Conservation (phyloP, 164 flowering plant species). For the Macadamia tetraphylla region DNA sequence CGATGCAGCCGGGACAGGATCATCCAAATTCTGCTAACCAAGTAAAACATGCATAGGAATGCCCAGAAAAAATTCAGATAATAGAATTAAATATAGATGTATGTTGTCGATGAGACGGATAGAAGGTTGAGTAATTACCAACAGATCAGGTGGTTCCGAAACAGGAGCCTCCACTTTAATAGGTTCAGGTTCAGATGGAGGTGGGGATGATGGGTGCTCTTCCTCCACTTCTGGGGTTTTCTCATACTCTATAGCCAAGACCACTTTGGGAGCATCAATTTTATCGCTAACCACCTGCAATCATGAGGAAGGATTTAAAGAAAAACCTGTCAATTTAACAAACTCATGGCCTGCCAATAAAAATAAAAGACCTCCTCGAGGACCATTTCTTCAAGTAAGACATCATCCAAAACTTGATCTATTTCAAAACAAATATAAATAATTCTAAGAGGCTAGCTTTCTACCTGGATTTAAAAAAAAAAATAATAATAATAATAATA, state of each 20-base stretch:
- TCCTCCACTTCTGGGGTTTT: conserved; percentile 54
- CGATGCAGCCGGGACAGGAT: conserved; percentile 61
- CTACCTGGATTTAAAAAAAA: too few species aligned
- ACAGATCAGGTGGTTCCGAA: conserved; percentile 62
- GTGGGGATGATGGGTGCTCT: conserved; percentile 41
- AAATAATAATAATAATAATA: too few species aligned
- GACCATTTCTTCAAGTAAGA: too few species aligned
- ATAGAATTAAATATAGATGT: too few species aligned
- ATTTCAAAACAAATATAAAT: too few species aligned
- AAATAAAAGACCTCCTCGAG: neutral
- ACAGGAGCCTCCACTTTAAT: conserved; percentile 57
- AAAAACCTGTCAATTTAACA: neutral
- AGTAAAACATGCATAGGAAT: conserved; percentile 6
- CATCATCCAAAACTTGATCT: too few species aligned
- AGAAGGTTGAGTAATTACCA: conserved; percentile 46
- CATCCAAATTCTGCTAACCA: conserved; percentile 56
- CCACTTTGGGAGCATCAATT: conserved; percentile 53
- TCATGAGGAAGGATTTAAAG: conserved; percentile 8
- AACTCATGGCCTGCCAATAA: neutral
- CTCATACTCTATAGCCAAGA: conserved; percentile 74
- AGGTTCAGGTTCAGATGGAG: conserved; percentile 61
- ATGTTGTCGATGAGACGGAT: neutral
- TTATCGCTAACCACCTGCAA: conserved; percentile 44
- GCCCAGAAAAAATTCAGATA: neutral
- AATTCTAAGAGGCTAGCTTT: too few species aligned